phyloP scores from a whole-genome alignment of 2,329 filamentous ascomycete genomes.

The Aaosphaeria pasadenensis region DNA sequence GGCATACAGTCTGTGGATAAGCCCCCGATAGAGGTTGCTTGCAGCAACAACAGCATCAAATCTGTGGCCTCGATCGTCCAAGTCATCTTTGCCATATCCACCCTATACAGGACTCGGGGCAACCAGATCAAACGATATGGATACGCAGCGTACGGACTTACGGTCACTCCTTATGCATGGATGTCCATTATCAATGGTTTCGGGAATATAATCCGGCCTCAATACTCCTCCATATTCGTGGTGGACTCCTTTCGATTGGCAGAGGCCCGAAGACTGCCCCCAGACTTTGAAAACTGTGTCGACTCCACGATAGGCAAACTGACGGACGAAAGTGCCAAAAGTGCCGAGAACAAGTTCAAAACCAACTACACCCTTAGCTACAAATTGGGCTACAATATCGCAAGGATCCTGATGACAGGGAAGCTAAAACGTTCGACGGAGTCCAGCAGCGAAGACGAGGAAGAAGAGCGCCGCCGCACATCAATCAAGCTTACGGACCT shows the following conservation, averaged over 20 bases:
- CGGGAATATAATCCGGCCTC: conserved; percentile 18
- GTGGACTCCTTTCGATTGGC: conserved; percentile 23
- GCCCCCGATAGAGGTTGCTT: too few relatives aligned
- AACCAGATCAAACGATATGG: conserved; percentile 31
- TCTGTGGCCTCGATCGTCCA: conserved; percentile 25
- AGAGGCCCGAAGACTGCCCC: conserved; percentile 11
- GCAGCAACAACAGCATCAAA: conserved; percentile 17
- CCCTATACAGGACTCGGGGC: conserved; percentile 25
- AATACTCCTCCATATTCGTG: conserved; percentile 29
- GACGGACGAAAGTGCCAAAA: background rate
- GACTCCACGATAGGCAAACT: background rate
- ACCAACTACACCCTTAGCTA: background rate
- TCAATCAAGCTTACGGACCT: background rate
- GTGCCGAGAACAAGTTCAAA: background rate
- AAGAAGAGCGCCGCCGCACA: background rate
- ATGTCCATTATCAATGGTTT: conserved; percentile 39
- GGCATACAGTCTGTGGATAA: too few relatives aligned
- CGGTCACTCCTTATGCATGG: conserved; percentile 32
- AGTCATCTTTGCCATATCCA: conserved; percentile 19
- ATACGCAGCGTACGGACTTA: conserved; percentile 36
- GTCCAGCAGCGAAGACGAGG: background rate
- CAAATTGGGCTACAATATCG: too few relatives aligned
- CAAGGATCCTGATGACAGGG: too few relatives aligned
- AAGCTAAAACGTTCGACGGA: too few relatives aligned
- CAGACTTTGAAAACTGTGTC: background rate